Base-by-base conservation (phyloP, 2,329 filamentous ascomycete genomes). In the Penicillium sp. region DNA sequence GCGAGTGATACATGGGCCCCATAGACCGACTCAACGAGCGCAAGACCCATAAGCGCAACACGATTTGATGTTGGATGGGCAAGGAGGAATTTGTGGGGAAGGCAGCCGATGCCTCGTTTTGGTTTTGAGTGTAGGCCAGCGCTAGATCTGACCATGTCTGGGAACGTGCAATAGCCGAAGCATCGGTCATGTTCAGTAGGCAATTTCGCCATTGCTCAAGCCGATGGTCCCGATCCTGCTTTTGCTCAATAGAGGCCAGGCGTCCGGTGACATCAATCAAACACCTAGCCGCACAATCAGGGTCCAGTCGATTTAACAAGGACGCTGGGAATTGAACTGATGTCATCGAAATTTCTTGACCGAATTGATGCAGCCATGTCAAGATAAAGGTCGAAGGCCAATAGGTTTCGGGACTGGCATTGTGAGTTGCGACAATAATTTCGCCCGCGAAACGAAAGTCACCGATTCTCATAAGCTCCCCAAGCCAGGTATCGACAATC, bases 11-110 rank as follows among this genome's bases (percentile, higher is more conserved):
- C 53, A 64, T 55, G 19, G 64, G 60, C 19, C 62, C 63, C 27
- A 67, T 55, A 8, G 63, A 56, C 37, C 61, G 62, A 44, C 62
- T 66, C 37, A 76, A 57, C 0, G 63, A 63, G 29, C 67, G 68
- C 50, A 75, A 58, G 27, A 60, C 52, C 73, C 73, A 76, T 13
- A 76, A 53, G 25, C 73, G 72, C 26, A 72, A 31, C 14, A 75
- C 53, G 6, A 75, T 67, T 25, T 65, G 66, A n/a, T 70, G 63
- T n/a, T 63, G 63, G 6, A 56, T 53, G 21, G 65, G 53, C 4
- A 65, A 35, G 10, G 25, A 49, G 23, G 39, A 1, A 39, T n/a
- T 33, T 13, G 37, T 13, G 49, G 29, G 26, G 39, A 35, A 16
- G 52, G 48, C 25, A 42, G 21, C n/a, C 23, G 42, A 50, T 39